Evolutionary conservation across 257 asterid genomes (phyloP).

Genomic region (Gynochthodes officinalis): DNA sequence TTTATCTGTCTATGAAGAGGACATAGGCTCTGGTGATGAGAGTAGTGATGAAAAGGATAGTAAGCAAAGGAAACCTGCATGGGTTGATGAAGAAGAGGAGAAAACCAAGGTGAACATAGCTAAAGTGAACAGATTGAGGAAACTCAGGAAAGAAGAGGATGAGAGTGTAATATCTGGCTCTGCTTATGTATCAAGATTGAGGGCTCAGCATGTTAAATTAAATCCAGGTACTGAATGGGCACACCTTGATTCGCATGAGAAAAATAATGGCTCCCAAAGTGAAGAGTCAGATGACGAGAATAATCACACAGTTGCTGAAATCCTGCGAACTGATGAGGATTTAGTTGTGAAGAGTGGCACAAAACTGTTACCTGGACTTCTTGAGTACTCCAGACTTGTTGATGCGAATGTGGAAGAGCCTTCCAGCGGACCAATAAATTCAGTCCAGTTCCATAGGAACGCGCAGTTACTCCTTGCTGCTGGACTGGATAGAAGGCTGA

Average conservation of each 20-base stretch:
- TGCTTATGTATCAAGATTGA: constrained; percentile 61
- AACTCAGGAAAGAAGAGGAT: constrained; percentile 71
- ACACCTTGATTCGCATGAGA: constrained; percentile 33
- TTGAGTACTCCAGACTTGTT: constrained; percentile 69
- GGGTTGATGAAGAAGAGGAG: constrained; percentile 92
- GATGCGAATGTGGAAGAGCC: constrained; percentile 76
- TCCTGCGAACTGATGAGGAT: constrained; percentile 67
- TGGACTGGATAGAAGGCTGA: constrained; percentile 67
- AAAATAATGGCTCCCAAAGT: constrained; percentile 50
- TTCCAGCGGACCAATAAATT: constrained; percentile 55
- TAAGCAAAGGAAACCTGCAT: constrained; percentile 54
- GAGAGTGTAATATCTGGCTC: constrained; percentile 71
- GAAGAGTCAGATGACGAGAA: constrained; percentile 58
- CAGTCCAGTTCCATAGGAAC: constrained; percentile 88
- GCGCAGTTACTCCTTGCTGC: constrained; percentile 86
- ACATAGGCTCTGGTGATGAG: constrained; percentile 27
- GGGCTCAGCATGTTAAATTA: constrained; percentile 86
- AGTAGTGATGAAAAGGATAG: constrained; percentile 20
- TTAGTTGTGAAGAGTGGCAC: constrained; percentile 50
- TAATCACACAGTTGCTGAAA: constrained; percentile 36
- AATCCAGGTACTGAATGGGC: constrained; percentile 95
- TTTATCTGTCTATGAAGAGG: constrained; percentile 63
- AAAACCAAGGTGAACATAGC: constrained; percentile 60
- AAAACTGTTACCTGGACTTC: constrained; percentile 65
- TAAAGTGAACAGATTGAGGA: constrained; percentile 65